Evolutionary conservation across 768 basidiomycete genomes (phyloP), one percentile per base, ranked within the genome.

Genomic region (Candolleomyces eurysporus): DNA sequence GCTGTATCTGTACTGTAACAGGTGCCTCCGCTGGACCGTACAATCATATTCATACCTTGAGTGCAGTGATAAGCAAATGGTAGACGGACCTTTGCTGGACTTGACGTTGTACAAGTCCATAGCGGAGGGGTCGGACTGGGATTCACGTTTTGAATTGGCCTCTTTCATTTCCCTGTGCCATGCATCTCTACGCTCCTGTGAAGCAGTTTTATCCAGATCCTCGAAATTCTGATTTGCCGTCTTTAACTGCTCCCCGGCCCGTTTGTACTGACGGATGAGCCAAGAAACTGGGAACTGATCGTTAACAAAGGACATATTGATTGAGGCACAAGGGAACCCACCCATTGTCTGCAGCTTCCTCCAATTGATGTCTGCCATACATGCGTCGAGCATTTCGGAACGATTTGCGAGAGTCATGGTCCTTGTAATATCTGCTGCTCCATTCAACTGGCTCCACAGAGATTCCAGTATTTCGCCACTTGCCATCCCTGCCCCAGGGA

Each of bases 321-420:
- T 19, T 31, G 16, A 17, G 22, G 21, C 2, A 22, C 21, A 40
- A 54, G 6, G 16, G 7, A 48, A 31, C 45, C 3, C 3, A 66
- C 64, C 66, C n/a, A 70, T 69, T 2, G 48, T 36, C 5, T 67
- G 40, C 46, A 65, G 40, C 54, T 73, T 73, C 54, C 68, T 70
- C 10, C 61, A 66, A 62, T 73, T 72, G 7, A 59, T 63, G 48
- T 71, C 67, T 17, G 52, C 57, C 54, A 66, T 67, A 40, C 70
- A 68, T 57, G 68, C 65, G 52, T 71, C 67, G 4, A 69, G 48
- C 2, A 65, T 59, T 50, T 72, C 68, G 5, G 59, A 40, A 16
- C 64, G 51, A 48, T 63, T 43, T 0, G 65, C 61, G 10, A 62
- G 40, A 1, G 66, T 64, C 42, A 59, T 61, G 3, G 56, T 64